Base-by-base conservation (phyloP, 495 filamentous ascomycete species). In the Cercophora scortea region DNA sequence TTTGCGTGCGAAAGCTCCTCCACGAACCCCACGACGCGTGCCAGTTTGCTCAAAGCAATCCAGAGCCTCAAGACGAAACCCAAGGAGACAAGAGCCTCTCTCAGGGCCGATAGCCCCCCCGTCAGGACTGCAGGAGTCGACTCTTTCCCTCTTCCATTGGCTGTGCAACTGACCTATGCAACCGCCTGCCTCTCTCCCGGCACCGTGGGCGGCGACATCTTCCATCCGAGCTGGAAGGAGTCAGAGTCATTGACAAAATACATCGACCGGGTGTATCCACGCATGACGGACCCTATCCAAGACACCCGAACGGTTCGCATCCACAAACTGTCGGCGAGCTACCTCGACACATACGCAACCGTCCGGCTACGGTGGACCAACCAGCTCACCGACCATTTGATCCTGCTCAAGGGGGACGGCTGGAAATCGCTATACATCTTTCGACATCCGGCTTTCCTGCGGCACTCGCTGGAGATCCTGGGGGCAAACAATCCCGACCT, bases 341-440 rank as follows among this genome's bases (percentile, higher is more conserved):
- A 49, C 17, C 44, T 56, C 43, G 33, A 16, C 12, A 8, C 32
- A 8, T 45, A 51, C 17, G 42, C 42, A 4, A 50, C 16, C 8
- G 34, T 56, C 17, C n/a, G 41, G 4, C 19, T 56, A 1, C 15
- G 16, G 18, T 56, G 47, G 38, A 56, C 53, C 3, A 19, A 51
- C 33, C 48, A 38, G 13, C 48, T 56, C 5, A 51, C 47, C 15
- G 49, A 56, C 41, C 53, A 56, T 47, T 16, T 56, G 0, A 44
- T 45, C 4, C 40, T 56, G 15, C 34, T 39, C 1, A 45, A 40
- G 7, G 35, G 47, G 1, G 41, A 18, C 1, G 34, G 19, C 42
- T 40, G 45, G 53, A 56, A 56, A 49, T 17, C 36, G n/a, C 32
- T 56, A 2, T 51, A 34, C 18, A 8, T 56, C 15, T 56, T 56